A percentile compares a stretch with the other conserved stretches of the same genome.
These are phyloP conservation scores for Cutaneotrichosporon daszewskae DNA, from an alignment of 1,284 basidiomycete species.

Conservation along the genomic window DNA sequence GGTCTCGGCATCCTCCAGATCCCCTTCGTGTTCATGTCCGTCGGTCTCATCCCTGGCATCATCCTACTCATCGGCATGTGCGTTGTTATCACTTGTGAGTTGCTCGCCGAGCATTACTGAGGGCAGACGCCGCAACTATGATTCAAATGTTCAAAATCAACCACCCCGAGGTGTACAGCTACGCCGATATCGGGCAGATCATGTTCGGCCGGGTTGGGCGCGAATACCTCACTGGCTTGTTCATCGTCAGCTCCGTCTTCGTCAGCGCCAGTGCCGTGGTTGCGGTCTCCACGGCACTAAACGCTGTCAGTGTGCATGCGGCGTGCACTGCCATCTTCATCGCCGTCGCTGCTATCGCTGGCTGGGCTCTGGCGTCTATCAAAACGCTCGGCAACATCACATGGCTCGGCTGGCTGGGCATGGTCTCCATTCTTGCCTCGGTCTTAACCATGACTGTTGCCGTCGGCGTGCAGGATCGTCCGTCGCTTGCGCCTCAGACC, in stretches of 20 bases:
- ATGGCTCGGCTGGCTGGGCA: constrained; percentile 42
- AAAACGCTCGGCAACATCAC: constrained; percentile 43
- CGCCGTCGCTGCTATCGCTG: constrained; percentile 29
- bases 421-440: constrained; percentile 32
- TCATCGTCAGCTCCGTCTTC: constrained; percentile 13
- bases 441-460: constrained; percentile 44
- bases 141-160: constrained; percentile 31
- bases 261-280: constrained; percentile 27
- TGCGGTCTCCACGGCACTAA: constrained; percentile 44
- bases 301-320: constrained; percentile 42
- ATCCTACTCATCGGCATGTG: constrained; percentile 28
- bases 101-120: constrained; percentile 1
- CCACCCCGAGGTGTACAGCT: constrained; percentile 23
- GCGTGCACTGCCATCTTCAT: constrained; percentile 44
- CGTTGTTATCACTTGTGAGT: constrained; percentile 32
- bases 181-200: constrained; percentile 26
- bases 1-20: constrained; percentile 32
- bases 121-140: constrained; percentile 15
- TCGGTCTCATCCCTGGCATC: constrained; percentile 30
- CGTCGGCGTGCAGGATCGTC: constrained; percentile 42
- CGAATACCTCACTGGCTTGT: constrained; percentile 7
- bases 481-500: constrained; percentile 28
- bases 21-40: constrained; percentile 26
- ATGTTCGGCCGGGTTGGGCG: constrained; percentile 18
- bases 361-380: constrained; percentile 32